phyloP scores from a whole-genome alignment of 176 grass and related monocot genomes.

The Oryza meridionalis region DNA sequence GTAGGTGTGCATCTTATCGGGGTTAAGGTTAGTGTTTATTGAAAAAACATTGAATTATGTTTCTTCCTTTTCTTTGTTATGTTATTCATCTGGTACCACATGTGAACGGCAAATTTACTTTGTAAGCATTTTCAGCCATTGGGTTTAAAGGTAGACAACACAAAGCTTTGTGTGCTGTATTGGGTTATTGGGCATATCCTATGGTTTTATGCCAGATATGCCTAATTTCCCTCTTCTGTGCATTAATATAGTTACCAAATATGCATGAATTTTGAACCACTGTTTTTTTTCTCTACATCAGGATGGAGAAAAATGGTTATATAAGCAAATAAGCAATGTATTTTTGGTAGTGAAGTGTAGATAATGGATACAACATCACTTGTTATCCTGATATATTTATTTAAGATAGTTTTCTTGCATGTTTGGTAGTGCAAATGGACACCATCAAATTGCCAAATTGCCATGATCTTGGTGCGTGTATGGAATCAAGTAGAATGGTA shows the following conservation, averaged over 20 bases:
- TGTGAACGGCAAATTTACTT: no score
- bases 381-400: background rate
- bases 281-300: constrained; percentile 36
- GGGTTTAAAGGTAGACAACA: constrained; percentile 64
- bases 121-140: no score
- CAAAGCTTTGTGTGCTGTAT: constrained; percentile 77
- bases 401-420: background rate
- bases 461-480: no score
- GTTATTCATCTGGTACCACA: no score
- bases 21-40: no score
- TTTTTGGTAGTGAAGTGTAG: no score
- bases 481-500: no score
- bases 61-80: no score
- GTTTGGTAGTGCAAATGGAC: background rate
- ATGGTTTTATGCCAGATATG: background rate
- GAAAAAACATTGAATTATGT: no score
- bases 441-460: no score
- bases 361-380: background rate
- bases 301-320: constrained; percentile 41
- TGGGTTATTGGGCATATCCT: constrained; percentile 94
- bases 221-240: background rate
- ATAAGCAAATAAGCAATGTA: no score
- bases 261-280: background rate
- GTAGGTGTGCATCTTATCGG: no score
- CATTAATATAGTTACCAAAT: background rate